These are phyloP conservation scores for Lepidium sativum DNA, from an alignment of 345 rosid species.

Conservation along the genomic window DNA sequence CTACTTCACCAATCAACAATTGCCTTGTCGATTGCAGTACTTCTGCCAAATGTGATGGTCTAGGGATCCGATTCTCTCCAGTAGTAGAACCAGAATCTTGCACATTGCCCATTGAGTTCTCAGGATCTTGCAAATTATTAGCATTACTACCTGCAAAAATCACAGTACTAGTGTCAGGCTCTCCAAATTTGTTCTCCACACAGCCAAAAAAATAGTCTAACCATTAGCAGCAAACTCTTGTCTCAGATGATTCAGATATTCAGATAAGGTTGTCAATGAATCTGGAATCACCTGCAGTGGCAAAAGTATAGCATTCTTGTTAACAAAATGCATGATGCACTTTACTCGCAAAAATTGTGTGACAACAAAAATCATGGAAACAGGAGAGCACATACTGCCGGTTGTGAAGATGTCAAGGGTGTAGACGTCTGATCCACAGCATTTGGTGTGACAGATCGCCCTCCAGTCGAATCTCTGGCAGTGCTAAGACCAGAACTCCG, in stretches of 20 bases:
- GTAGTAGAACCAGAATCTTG: constrained; percentile 26
- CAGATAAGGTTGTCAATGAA: constrained; percentile 47
- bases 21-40: constrained; percentile 44
- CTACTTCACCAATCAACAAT: constrained; percentile 41
- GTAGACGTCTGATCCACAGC: constrained; percentile 22
- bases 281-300: constrained; percentile 37
- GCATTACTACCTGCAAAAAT: constrained; percentile 25
- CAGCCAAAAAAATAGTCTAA: constrained; percentile 16
- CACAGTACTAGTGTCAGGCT: neutral
- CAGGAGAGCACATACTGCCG: constrained; percentile 26
- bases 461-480: constrained; percentile 18
- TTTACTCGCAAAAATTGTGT: neutral
- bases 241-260: constrained; percentile 41
- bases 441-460: constrained; percentile 13
- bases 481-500: constrained; percentile 6
- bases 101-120: constrained; percentile 17
- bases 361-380: neutral
- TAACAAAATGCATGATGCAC: neutral
- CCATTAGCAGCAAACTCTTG: constrained; percentile 35
- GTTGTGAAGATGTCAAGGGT: constrained; percentile 34
- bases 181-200: neutral
- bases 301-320: neutral
- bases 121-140: constrained; percentile 28
- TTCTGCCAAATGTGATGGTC: constrained; percentile 46
- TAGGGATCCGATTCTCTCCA: constrained; percentile 35